Evolutionary conservation across 805 yeast genomes (phyloP).

Genomic region (Candida sithepensis): DNA sequence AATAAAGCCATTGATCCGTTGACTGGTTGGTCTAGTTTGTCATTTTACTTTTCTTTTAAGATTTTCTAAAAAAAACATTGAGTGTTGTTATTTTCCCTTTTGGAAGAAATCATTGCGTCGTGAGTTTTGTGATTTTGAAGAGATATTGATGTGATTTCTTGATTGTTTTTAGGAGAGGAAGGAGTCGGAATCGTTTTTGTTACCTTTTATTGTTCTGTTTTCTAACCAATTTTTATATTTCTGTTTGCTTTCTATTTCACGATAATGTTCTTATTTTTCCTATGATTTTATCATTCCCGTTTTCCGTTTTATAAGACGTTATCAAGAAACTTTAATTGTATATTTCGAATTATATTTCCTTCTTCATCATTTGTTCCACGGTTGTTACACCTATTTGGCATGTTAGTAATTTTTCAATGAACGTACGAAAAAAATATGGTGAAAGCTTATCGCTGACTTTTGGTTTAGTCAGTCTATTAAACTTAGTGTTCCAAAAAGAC

Average conservation of each 20-base stretch:
- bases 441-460: too few species aligned
- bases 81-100: not conserved
- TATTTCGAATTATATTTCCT: constrained; percentile 4
- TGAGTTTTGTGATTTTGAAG: not conserved
- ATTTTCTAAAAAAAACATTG: not conserved
- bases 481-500: too few species aligned
- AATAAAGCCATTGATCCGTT: not conserved
- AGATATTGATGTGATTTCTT: not conserved
- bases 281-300: not conserved
- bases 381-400: too few species aligned
- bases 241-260: constrained; percentile 1
- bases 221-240: constrained; percentile 1
- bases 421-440: too few species aligned
- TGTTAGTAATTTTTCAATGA: not conserved
- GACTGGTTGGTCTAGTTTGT: not conserved
- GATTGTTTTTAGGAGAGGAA: not conserved
- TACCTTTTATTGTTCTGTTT: not conserved
- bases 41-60: not conserved
- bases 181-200: constrained; percentile 1
- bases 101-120: not conserved
- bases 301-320: not conserved
- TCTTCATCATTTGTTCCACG: too few species aligned
- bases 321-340: constrained; percentile 2
- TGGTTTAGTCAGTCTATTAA: too few species aligned
- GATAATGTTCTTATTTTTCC: constrained; percentile 2